Evolutionary conservation across 345 rosid genomes (phyloP).

Genomic region (Rhizophora mangle): DNA sequence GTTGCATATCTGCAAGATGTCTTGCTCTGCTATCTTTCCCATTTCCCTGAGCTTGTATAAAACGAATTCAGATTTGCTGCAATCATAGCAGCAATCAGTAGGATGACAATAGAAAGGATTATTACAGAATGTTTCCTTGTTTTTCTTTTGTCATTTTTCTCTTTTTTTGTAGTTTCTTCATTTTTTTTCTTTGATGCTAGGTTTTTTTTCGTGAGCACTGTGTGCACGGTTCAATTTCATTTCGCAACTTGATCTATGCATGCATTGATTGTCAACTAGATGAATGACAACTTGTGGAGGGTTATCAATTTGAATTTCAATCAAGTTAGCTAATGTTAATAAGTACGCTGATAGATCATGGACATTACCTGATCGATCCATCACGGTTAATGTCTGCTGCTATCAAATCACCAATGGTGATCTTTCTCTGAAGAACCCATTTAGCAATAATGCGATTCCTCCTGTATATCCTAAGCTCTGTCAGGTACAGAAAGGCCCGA

Average conservation of each 20-base stretch:
- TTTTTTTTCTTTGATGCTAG: too few species aligned
- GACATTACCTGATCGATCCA: constrained; percentile 61
- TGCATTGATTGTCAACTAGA: too few species aligned
- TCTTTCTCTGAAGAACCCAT: constrained; percentile 63
- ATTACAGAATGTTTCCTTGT: too few species aligned
- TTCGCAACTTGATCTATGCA: too few species aligned
- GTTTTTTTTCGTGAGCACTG: too few species aligned
- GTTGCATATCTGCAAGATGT: constrained; percentile 49
- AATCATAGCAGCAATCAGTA: constrained; percentile 21
- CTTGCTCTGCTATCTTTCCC: constrained; percentile 65
- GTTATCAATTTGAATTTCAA: not conserved
- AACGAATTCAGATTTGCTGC: constrained; percentile 70
- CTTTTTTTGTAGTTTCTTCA: too few species aligned
- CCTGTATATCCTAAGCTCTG: constrained; percentile 58
- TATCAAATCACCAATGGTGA: constrained; percentile 59
- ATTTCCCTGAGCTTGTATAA: constrained; percentile 77
- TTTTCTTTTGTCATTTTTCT: too few species aligned
- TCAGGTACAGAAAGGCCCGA: constrained; percentile 54
- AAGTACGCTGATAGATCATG: not conserved
- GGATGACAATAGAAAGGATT: too few species aligned
- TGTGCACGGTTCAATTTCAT: too few species aligned
- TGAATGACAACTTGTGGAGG: not conserved
- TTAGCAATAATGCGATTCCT: constrained; percentile 51
- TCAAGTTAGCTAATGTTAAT: too few species aligned
- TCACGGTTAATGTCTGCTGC: constrained; percentile 73